Percentiles rank a stretch among this genome's conserved stretches.
These are phyloP conservation scores for Citrus trifoliata DNA, from an alignment of 345 rosid genomes.

Conservation along the genomic window DNA sequence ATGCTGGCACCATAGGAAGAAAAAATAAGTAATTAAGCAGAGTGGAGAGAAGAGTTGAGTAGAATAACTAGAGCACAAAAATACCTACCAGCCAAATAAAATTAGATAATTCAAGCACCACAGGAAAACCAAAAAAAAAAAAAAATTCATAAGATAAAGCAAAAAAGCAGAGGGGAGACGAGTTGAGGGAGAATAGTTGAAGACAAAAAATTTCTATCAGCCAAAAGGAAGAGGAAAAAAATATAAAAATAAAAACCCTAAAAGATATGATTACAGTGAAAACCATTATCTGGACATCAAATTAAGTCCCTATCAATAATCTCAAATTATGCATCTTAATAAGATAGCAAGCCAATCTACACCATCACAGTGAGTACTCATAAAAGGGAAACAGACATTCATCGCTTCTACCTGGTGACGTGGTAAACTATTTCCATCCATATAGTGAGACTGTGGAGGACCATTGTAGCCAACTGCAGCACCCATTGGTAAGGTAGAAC, in stretches of 20 bases:
- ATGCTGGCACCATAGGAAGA: slow-evolving; percentile 21
- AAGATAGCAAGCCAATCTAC: not conserved
- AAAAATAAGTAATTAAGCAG: not conserved
- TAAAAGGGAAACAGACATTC: not conserved
- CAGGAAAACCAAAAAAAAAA: too few species aligned
- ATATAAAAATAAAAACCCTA: not conserved
- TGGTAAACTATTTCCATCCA: slow-evolving; percentile 16
- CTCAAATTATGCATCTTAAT: not conserved
- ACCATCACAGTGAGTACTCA: not conserved
- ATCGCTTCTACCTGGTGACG: slow-evolving; percentile 30
- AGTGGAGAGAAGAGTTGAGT: not conserved
- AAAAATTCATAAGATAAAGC: not conserved
- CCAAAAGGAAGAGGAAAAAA: not conserved
- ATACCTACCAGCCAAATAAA: too few species aligned
- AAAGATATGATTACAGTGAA: not conserved
- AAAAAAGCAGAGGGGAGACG: not conserved
- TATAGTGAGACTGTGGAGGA: slow-evolving; percentile 12
- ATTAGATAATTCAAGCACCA: too few species aligned
- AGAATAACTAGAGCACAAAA: not conserved
- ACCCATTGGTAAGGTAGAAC: slow-evolving; percentile 11
- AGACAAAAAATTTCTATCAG: not conserved
- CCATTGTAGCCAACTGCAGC: slow-evolving; percentile 22
- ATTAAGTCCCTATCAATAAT: not conserved
- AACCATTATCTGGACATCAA: not conserved
- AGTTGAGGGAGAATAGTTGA: not conserved